Conservation (phyloP, 1,139 yeast genomes). For the Nakaseomyces uthaithaninus region DNA sequence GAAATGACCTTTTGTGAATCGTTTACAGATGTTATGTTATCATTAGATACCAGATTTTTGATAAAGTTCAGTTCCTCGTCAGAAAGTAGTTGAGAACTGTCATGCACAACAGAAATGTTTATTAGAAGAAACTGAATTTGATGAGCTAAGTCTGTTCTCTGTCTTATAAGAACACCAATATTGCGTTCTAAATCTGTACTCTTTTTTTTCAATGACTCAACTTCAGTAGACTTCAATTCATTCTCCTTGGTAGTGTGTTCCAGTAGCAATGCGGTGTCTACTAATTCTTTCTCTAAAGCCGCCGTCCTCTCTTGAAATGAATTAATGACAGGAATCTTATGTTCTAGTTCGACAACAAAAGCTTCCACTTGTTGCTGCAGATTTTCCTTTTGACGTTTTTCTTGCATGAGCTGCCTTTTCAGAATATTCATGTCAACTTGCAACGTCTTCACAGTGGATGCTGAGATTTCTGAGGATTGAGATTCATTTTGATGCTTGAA, state of each 20-base stretch:
- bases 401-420: slow-evolving; percentile 60
- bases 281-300: slow-evolving; percentile 42
- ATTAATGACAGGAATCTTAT: slow-evolving; percentile 69
- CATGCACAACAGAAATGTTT: slow-evolving; percentile 49
- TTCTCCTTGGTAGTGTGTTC: slow-evolving; percentile 41
- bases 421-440: slow-evolving; percentile 53
- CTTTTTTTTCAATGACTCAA: slow-evolving; percentile 34
- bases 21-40: slow-evolving; percentile 28
- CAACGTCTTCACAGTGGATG: slow-evolving; percentile 35
- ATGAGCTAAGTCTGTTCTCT: slow-evolving; percentile 64
- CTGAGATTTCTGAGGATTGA: slow-evolving; percentile 10
- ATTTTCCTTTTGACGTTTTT: slow-evolving; percentile 61
- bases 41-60: slow-evolving; percentile 31
- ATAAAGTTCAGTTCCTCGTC: slow-evolving; percentile 44
- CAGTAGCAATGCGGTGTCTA: slow-evolving; percentile 42
- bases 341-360: slow-evolving; percentile 69
- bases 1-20: slow-evolving; percentile 69
- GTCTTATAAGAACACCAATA: slow-evolving; percentile 41
- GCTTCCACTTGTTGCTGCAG: slow-evolving; percentile 63
- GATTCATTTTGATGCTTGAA: slow-evolving; percentile 21
- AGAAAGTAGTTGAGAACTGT: slow-evolving; percentile 16
- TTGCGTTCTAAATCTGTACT: slow-evolving; percentile 34
- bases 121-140: slow-evolving; percentile 71
- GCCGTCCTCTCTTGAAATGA: slow-evolving; percentile 51
- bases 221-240: slow-evolving; percentile 14